Percentiles rank a stretch among this genome's conserved stretches.
phyloP scores from a whole-genome alignment of 1,284 basidiomycete species.

The Pseudozyma flocculosa region DNA sequence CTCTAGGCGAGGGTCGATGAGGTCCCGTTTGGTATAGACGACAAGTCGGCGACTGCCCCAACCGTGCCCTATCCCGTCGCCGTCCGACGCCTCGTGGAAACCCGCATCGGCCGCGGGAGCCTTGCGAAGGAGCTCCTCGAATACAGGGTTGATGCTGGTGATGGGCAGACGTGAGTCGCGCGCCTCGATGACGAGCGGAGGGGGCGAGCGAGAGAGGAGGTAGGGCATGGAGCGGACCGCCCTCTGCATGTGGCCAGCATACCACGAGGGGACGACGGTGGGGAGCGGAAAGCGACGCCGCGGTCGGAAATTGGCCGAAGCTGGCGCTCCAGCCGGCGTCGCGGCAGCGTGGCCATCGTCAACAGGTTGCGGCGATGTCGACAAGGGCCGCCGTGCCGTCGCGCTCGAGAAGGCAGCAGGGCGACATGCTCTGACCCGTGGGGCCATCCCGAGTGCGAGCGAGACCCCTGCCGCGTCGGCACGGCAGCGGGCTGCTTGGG shows the following conservation, averaged over 20 bases:
- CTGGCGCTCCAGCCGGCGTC: background rate
- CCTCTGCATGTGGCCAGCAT: constrained; percentile 84
- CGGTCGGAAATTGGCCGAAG: constrained; percentile 56
- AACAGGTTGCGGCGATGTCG: too few relatives aligned
- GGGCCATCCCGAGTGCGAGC: too few relatives aligned
- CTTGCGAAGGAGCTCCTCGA: constrained; percentile 48
- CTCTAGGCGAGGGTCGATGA: constrained; percentile 80
- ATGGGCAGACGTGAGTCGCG: constrained; percentile 88
- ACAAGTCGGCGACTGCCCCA: constrained; percentile 67
- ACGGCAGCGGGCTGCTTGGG: too few relatives aligned
- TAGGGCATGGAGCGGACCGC: constrained; percentile 63
- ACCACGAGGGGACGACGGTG: constrained; percentile 79
- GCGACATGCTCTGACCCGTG: too few relatives aligned
- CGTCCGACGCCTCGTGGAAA: constrained; percentile 5
- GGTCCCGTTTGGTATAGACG: constrained; percentile 88
- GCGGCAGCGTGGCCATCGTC: too few relatives aligned
- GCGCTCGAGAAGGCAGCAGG: too few relatives aligned
- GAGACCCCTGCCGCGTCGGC: too few relatives aligned
- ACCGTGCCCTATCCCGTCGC: constrained; percentile 37
- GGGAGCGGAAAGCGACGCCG: constrained; percentile 60
- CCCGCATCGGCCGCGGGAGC: constrained; percentile 38
- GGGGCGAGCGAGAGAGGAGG: constrained; percentile 68
- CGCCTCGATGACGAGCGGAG: constrained; percentile 81
- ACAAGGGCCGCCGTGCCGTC: too few relatives aligned
- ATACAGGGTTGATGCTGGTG: constrained; percentile 85